phyloP scores from a whole-genome alignment of 768 basidiomycete genomes.

The Albatrellus ellisii region DNA sequence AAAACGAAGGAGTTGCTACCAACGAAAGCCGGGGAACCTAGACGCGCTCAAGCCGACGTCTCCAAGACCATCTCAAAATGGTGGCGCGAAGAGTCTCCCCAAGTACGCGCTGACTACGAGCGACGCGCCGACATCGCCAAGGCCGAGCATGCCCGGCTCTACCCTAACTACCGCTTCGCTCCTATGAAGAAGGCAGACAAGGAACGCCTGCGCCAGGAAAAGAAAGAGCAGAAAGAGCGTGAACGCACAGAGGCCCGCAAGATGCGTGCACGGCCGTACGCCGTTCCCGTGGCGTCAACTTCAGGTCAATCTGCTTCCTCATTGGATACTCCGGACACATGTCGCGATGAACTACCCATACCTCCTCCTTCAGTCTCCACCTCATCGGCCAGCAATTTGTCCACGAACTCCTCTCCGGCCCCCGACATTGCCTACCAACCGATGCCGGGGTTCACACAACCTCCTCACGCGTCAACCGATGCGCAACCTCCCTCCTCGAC shows the following conservation, averaged over 20 bases:
- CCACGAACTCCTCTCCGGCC: too few relatives aligned
- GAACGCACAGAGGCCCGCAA: constrained; percentile 6
- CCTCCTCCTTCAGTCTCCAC: too few relatives aligned
- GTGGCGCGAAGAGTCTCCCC: constrained; percentile 27
- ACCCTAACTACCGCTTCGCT: constrained; percentile 12
- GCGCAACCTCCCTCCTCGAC: too few relatives aligned
- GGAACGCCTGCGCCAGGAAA: constrained; percentile 12
- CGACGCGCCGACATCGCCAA: constrained; percentile 10
- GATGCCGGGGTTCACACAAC: too few relatives aligned
- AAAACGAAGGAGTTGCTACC: constrained; percentile 23
- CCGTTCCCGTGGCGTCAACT: background rate
- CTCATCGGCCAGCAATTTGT: too few relatives aligned
- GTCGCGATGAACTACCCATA: too few relatives aligned
- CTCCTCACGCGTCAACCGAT: too few relatives aligned
- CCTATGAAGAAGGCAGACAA: constrained; percentile 11
- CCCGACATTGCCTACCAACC: too few relatives aligned
- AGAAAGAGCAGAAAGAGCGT: constrained; percentile 5
- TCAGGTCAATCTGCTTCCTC: too few relatives aligned
- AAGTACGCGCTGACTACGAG: constrained; percentile 17
- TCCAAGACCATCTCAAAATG: constrained; percentile 27
- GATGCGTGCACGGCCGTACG: background rate
- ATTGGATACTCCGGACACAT: too few relatives aligned
- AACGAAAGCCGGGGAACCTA: constrained; percentile 13
- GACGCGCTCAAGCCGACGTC: constrained; percentile 28
- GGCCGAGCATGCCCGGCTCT: constrained; percentile 8